Conservation (phyloP, 257 asterid genomes). For the Solanum gandarillasii region DNA sequence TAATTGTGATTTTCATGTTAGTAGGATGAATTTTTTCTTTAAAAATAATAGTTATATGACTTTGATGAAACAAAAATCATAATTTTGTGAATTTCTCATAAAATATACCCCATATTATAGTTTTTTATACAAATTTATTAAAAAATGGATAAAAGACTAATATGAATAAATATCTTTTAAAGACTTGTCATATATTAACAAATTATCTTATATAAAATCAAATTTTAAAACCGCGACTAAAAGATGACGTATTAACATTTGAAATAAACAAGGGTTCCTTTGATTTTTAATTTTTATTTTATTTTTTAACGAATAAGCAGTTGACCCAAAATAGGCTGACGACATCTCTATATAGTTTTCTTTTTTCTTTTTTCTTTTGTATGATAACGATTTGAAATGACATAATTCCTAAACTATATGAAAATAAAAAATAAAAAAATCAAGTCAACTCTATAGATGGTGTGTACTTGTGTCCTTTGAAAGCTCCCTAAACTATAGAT, state of each 20-base stretch:
- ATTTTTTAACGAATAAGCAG: background rate
- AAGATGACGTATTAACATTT: background rate
- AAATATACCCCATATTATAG: background rate
- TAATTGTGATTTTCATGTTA: background rate
- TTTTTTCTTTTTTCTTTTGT: background rate
- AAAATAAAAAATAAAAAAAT: background rate
- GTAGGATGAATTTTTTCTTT: background rate
- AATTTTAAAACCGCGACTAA: background rate
- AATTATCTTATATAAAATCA: too few species aligned
- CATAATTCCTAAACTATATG: background rate
- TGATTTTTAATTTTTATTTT: background rate
- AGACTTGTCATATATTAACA: background rate
- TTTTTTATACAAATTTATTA: background rate
- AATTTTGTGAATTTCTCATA: background rate
- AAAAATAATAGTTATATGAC: background rate
- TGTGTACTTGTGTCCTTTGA: background rate
- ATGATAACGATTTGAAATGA: background rate
- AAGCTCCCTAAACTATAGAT: background rate
- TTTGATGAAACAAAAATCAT: background rate
- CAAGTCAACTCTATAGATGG: background rate
- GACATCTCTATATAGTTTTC: background rate
- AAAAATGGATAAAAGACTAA: background rate
- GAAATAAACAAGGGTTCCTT: background rate
- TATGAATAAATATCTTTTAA: background rate
- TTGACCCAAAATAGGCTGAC: background rate